phyloP scores from a whole-genome alignment of 2,329 filamentous ascomycete species.

The Alternaria panax region DNA sequence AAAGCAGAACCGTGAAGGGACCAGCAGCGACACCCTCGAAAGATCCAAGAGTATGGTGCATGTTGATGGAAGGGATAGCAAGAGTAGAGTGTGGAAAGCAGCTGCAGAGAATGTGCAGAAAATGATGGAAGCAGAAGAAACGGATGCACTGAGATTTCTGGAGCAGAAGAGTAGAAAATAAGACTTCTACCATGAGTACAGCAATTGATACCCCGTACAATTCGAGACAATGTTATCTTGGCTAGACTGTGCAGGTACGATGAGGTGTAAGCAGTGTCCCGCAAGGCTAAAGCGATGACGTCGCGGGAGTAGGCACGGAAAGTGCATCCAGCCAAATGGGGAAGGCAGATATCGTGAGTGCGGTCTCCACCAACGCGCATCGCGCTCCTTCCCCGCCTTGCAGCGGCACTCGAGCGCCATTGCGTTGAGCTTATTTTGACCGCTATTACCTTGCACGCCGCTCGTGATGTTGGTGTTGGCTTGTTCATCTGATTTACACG shows the following conservation, averaged over 20 bases:
- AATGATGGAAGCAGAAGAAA: slow-evolving; percentile 3
- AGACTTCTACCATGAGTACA: too few relatives aligned
- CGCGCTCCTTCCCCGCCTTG: slow-evolving; percentile 22
- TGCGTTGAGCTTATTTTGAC: slow-evolving; percentile 35
- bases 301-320: not conserved
- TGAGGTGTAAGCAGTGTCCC: not conserved
- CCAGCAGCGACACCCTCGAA: not conserved
- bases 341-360: slow-evolving; percentile 28
- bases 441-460: not conserved
- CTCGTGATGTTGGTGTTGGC: not conserved
- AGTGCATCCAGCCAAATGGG: slow-evolving; percentile 24
- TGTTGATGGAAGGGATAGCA: slow-evolving; percentile 4
- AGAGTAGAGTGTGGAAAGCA: not conserved
- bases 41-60: slow-evolving; percentile 6
- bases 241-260: not conserved
- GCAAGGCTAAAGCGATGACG: slow-evolving; percentile 3
- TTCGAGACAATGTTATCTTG: not conserved
- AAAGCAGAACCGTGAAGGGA: not conserved
- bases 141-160: not conserved
- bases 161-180: not conserved
- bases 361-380: slow-evolving; percentile 34
- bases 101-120: not conserved
- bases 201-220: not conserved
- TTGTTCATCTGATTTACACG: not conserved
- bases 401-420: slow-evolving; percentile 28